Conservation (phyloP, 2,329 filamentous ascomycete genomes). For the Penicillium sp. region DNA sequence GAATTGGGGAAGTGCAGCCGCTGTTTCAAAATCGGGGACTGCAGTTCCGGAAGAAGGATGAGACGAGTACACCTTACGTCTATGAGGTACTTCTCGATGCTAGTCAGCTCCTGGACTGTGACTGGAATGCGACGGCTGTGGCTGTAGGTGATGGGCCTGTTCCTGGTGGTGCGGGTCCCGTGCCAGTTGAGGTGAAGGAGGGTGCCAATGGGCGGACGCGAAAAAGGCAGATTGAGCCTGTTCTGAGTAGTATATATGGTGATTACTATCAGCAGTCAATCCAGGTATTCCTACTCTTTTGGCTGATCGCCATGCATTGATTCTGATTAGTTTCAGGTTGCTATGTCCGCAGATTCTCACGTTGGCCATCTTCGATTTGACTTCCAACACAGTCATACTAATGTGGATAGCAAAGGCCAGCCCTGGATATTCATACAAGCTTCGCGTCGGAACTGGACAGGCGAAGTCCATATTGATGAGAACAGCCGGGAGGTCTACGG, state of each 20-base stretch:
- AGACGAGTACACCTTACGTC: slow-evolving; percentile 46
- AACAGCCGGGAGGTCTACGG: slow-evolving; percentile 41
- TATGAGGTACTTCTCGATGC: slow-evolving; percentile 47
- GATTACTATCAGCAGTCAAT: slow-evolving; percentile 7
- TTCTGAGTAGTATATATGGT: not conserved
- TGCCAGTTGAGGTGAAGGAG: slow-evolving; percentile 35
- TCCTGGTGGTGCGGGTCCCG: slow-evolving; percentile 42
- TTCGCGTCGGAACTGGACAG: slow-evolving; percentile 49
- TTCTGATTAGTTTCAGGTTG: slow-evolving; percentile 14
- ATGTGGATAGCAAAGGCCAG: not conserved
- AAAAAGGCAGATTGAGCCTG: slow-evolving; percentile 19
- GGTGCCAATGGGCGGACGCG: slow-evolving; percentile 44
- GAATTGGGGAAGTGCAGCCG: slow-evolving; percentile 32
- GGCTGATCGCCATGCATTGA: accelerated
- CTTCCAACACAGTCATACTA: slow-evolving; percentile 24
- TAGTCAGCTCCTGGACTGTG: slow-evolving; percentile 30
- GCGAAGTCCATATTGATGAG: slow-evolving; percentile 40
- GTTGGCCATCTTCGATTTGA: slow-evolving; percentile 45
- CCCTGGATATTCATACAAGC: slow-evolving; percentile 47
- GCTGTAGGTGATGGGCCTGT: slow-evolving; percentile 34
- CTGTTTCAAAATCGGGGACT: slow-evolving; percentile 45
- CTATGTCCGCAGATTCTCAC: slow-evolving; percentile 46
- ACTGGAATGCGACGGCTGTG: slow-evolving; percentile 38
- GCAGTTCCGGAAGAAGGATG: slow-evolving; percentile 43
- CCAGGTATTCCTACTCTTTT: slow-evolving; percentile 3